These are phyloP conservation scores for Aspergillus tubingensis DNA, from an alignment of 2,329 filamentous ascomycete species.

Conservation along the genomic window DNA sequence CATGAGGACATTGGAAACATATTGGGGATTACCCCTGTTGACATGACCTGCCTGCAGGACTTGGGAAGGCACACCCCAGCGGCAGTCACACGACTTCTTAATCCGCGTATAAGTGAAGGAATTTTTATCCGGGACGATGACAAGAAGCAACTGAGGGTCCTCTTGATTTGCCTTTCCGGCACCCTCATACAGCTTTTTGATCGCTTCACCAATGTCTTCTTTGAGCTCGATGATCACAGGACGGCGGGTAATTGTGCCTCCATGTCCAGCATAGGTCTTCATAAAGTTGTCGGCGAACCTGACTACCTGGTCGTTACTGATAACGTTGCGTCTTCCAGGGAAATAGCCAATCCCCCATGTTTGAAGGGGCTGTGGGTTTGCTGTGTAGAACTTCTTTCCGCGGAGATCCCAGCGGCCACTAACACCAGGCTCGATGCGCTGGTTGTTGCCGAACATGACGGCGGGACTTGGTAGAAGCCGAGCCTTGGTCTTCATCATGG, in stretches of 20 bases:
- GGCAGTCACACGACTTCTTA: constrained; percentile 87
- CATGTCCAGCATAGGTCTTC: constrained; percentile 62
- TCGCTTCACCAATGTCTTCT: constrained; percentile 54
- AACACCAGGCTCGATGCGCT: constrained; percentile 61
- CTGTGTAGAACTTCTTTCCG: constrained; percentile 71
- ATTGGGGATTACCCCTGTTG: constrained; percentile 70
- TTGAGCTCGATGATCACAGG: constrained; percentile 49
- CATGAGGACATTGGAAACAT: constrained; percentile 92
- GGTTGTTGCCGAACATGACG: constrained; percentile 65
- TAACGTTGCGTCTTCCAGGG: constrained; percentile 54
- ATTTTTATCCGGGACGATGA: constrained; percentile 73
- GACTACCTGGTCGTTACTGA: constrained; percentile 48
- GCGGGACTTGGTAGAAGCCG: constrained; percentile 70
- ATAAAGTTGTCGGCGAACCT: constrained; percentile 64
- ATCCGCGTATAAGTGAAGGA: constrained; percentile 74
- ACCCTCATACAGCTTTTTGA: constrained; percentile 60
- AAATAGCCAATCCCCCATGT: constrained; percentile 77
- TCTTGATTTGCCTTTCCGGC: constrained; percentile 56
- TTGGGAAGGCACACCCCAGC: constrained; percentile 80
- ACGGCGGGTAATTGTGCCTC: constrained; percentile 54
- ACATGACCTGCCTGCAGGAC: constrained; percentile 74
- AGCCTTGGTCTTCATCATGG: constrained; percentile 69
- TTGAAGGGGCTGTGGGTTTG: constrained; percentile 64
- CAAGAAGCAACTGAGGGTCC: constrained; percentile 73
- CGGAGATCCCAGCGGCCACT: constrained; percentile 85